Evolutionary conservation across 164 flowering plant species (phyloP).

Genomic region (Saururus chinensis): DNA sequence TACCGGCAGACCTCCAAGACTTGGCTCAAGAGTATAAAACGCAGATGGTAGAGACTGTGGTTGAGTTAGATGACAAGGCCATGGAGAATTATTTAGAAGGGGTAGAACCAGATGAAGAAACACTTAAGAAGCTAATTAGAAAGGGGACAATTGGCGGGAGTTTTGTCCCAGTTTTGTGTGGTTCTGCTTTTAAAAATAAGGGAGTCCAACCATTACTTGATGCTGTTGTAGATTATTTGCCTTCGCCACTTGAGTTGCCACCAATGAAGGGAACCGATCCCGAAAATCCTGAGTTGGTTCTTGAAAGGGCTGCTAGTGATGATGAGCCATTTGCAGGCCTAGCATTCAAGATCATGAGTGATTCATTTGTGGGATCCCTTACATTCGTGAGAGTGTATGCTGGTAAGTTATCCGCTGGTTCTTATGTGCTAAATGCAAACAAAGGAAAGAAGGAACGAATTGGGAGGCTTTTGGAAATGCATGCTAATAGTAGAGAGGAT

Average conservation of each 20-base stretch:
- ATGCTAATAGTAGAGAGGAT: conserved; percentile 95
- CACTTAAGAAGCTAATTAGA: conserved; percentile 64
- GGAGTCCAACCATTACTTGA: conserved; percentile 94
- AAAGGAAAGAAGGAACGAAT: conserved; percentile 93
- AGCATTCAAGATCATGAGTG: conserved; percentile 97
- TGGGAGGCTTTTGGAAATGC: conserved; percentile 94
- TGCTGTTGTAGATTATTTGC: conserved; percentile 86
- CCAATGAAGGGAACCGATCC: conserved; percentile 89
- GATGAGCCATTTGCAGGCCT: conserved; percentile 86
- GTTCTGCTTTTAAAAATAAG: conserved; percentile 93
- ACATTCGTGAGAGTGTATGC: conserved; percentile 89
- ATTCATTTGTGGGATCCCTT: conserved; percentile 85
- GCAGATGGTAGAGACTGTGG: conserved; percentile 61
- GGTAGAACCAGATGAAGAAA: conserved; percentile 76
- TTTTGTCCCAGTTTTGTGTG: conserved; percentile 91
- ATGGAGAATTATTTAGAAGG: conserved; percentile 92
- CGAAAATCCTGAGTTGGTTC: conserved; percentile 56
- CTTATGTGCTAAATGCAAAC: conserved; percentile 83
- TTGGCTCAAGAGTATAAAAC: conserved; percentile 63
- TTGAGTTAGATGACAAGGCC: conserved; percentile 72
- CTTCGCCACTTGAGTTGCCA: conserved; percentile 87
- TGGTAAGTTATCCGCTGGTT: conserved; percentile 70
- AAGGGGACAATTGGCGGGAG: conserved; percentile 60
- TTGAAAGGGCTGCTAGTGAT: conserved; percentile 61
- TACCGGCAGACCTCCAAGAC: conserved; percentile 70